Percentiles rank a stretch among this genome's conserved stretches.
Evolutionary conservation across 768 basidiomycete species (phyloP).

Genomic region (Suillus decipiens): DNA sequence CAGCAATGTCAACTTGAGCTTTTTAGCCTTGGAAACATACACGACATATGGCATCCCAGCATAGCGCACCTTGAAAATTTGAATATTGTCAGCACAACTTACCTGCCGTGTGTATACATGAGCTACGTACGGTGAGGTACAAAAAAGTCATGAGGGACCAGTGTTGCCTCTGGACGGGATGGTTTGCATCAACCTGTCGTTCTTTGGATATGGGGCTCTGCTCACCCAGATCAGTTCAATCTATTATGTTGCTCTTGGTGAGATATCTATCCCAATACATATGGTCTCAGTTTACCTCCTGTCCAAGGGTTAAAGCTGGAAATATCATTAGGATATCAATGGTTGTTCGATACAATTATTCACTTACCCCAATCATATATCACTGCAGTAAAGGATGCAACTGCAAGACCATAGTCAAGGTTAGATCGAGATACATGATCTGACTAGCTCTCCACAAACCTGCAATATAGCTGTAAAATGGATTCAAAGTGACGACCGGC

Average conservation of each 20-base stretch:
- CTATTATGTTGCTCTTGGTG: not conserved
- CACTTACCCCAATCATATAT: slow-evolving; percentile 3
- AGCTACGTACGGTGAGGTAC: not conserved
- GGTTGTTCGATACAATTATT: not conserved
- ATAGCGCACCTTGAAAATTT: not conserved
- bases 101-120: too few relatives aligned
- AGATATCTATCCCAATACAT: not conserved
- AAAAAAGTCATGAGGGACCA: not conserved
- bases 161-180: not conserved
- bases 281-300: not conserved
- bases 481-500: not conserved
- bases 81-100: not conserved
- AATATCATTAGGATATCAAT: not conserved
- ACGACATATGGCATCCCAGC: not conserved
- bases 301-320: not conserved
- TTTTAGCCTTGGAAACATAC: not conserved
- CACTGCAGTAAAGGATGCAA: not conserved
- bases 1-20: not conserved
- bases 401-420: not conserved
- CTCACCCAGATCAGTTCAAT: not conserved
- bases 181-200: not conserved
- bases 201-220: not conserved
- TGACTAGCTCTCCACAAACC: not conserved
- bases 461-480: not conserved
- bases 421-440: not conserved